Evolutionary conservation across 2,329 filamentous ascomycete genomes (phyloP).

Genomic region (Pezicula neosporulosa): DNA sequence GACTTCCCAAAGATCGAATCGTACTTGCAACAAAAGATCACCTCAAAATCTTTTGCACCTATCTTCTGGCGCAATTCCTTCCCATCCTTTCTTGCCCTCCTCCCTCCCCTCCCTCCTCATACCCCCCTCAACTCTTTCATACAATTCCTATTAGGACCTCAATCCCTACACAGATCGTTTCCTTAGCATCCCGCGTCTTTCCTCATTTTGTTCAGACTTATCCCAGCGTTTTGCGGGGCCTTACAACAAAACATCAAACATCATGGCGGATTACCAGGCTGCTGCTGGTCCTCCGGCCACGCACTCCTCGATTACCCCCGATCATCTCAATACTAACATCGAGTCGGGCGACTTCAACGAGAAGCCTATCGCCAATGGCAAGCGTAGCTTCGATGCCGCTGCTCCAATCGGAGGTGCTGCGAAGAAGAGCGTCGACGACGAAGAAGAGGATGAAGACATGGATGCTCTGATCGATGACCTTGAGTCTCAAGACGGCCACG

Average conservation of each 20-base stretch:
- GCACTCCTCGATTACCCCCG: constrained; percentile 12
- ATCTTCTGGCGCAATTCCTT: constrained; percentile 4
- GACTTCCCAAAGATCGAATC: neutral
- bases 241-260: constrained; percentile 9
- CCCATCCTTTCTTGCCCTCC: constrained; percentile 1
- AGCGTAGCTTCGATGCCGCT: neutral
- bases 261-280: constrained; percentile 22
- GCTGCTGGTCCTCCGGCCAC: constrained; percentile 7
- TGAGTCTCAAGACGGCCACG: constrained; percentile 73
- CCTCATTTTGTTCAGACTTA: neutral
- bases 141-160: no score
- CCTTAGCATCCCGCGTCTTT: neutral
- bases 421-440: constrained; percentile 38
- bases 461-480: constrained; percentile 85
- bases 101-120: neutral
- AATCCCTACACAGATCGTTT: constrained; percentile 2
- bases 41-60: neutral
- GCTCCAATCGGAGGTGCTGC: constrained; percentile 15
- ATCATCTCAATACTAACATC: constrained; percentile 56
- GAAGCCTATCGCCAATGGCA: constrained; percentile 41
- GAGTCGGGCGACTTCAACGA: constrained; percentile 64
- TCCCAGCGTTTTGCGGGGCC: constrained; percentile 13
- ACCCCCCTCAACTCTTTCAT: no score
- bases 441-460: constrained; percentile 80
- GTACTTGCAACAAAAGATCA: neutral